Conservation (phyloP, 1,284 basidiomycete genomes). For the Ustilago lituana region DNA sequence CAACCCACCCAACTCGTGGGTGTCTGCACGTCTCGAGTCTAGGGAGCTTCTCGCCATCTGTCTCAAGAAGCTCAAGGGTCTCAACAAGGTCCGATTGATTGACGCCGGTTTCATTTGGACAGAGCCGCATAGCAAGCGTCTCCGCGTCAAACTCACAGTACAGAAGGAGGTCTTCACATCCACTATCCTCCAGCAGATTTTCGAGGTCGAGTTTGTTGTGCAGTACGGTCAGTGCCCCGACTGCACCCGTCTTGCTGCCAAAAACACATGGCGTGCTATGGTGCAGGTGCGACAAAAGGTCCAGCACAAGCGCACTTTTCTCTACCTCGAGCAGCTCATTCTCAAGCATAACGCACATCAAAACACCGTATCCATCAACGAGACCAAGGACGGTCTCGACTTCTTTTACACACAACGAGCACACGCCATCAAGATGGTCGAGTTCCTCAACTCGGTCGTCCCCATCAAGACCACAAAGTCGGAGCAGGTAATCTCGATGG, state of each 20-base stretch:
- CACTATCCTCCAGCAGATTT: conserved; percentile 95
- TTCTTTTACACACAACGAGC: conserved; percentile 93
- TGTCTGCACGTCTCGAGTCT: conserved; percentile 86
- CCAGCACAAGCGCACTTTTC: conserved; percentile 91
- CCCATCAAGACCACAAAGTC: conserved; percentile 88
- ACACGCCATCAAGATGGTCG: conserved; percentile 96
- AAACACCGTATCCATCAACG: conserved; percentile 91
- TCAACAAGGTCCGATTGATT: conserved; percentile 92
- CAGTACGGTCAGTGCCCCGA: conserved; percentile 95
- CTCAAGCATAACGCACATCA: conserved; percentile 96
- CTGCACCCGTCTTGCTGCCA: conserved; percentile 91
- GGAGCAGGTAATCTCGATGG: conserved; percentile 90
- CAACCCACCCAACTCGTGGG: conserved; percentile 89
- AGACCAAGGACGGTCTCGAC: conserved; percentile 92
- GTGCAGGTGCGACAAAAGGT: conserved; percentile 96
- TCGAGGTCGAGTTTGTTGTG: conserved; percentile 95
- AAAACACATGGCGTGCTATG: conserved; percentile 97
- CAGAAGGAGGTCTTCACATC: conserved; percentile 97
- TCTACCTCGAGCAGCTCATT: conserved; percentile 97
- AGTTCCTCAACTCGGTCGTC: conserved; percentile 87
- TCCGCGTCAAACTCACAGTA: conserved; percentile 93
- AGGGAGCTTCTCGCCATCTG: conserved; percentile 81
- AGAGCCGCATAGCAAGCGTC: conserved; percentile 92
- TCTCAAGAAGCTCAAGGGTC: conserved; percentile 90
- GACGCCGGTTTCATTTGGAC: conserved; percentile 99